Evolutionary conservation across 1,139 yeast species (phyloP), one percentile per base, ranked within the genome.

Genomic region (Protomyces arabidopsidicola): DNA sequence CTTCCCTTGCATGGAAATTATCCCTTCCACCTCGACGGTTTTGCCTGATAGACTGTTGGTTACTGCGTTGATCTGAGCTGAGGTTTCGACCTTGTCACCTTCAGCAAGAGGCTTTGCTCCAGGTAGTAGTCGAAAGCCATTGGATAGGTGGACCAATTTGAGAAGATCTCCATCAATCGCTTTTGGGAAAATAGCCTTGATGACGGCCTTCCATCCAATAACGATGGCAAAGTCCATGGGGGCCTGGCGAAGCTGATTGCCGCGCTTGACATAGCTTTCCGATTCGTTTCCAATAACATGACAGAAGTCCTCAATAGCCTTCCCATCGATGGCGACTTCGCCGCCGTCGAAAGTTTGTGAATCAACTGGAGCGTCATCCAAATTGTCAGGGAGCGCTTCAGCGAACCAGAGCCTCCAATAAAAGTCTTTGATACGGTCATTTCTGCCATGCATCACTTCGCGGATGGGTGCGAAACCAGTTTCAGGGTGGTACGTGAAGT

Each of bases 161-260:
- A 93, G 82, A 73, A 93, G 82, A 75, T 93, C 98, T 78, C 98
- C 98, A 76, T 95, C 98, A 71, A 95, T 95, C 68, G 86, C 85
- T 76, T 84, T 84, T 65, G 98, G 98, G 95, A 93, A 95, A 71
- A 93, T 89, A 27, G 98, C 93, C 79, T 88, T 90, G 79, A 93
- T 91, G 74, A 95, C 91, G 60, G 97, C 96, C 79, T 87, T 88
- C 99, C 99, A 93, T 58, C 98, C 98, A 72, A 91, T 84, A 66
- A 95, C 98, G 76, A 93, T 93, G 63, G 98, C 98, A 74, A 91
- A 95, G 80, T 93, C 99, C 98, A 93, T 93, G 73, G 99, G 99
- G 62, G 98, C 98, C 53, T 60, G 60, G 6, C 55, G 53, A 60
- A 81, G 82, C 77, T 88, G 87, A 70, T 95, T 96, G 63, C 89